Conservation (phyloP, 768 basidiomycete species). For the Phallus indusiatus region DNA sequence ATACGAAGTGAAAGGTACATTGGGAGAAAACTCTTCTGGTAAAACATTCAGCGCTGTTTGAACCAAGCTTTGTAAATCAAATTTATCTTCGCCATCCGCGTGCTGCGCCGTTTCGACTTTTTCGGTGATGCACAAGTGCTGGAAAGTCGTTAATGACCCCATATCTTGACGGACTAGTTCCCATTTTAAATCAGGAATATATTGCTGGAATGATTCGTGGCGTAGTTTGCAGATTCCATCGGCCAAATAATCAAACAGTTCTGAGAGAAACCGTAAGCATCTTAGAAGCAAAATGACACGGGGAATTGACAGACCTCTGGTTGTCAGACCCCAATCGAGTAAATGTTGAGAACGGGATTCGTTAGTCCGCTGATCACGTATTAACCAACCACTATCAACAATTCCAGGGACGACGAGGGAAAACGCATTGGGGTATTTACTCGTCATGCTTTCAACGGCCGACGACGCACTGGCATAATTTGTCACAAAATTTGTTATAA, state of each 20-base stretch:
- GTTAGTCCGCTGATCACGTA: background rate
- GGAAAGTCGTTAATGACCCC: background rate
- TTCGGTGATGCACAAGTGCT: background rate
- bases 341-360: background rate
- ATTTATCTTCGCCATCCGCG: background rate
- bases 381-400: slow-evolving; percentile 15
- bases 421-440: slow-evolving; percentile 21
- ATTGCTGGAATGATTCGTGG: background rate
- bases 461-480: slow-evolving; percentile 22
- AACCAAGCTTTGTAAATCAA: background rate
- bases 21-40: slow-evolving; percentile 1
- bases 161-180: background rate
- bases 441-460: slow-evolving; percentile 18
- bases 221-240: slow-evolving; percentile 1
- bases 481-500: background rate
- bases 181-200: background rate
- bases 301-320: background rate
- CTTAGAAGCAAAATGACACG: background rate
- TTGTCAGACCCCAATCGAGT: background rate
- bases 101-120: background rate
- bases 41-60: background rate
- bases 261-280: background rate
- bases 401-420: slow-evolving; percentile 25
- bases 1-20: slow-evolving; percentile 8
- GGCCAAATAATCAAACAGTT: background rate